Conservation (phyloP, 257 asterid genomes). For the Solanum piurae region DNA sequence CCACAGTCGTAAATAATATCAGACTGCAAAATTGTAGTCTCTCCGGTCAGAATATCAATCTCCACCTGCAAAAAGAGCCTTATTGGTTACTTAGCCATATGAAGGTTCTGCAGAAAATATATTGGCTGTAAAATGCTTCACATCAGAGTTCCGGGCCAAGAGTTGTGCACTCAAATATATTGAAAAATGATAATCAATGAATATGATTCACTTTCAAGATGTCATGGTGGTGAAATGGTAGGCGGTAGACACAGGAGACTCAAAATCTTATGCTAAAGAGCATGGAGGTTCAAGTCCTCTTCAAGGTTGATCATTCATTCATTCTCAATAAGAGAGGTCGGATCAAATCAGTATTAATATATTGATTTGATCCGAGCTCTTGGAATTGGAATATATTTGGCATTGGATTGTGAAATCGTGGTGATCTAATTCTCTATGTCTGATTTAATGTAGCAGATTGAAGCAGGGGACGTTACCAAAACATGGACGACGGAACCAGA, state of each 20-base stretch:
- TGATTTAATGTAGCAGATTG: not conserved
- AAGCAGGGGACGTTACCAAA: not conserved
- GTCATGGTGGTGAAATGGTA: not conserved
- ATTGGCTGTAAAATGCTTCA: not conserved
- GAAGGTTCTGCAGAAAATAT: not conserved
- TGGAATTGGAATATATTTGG: not conserved
- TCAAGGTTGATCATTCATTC: not conserved
- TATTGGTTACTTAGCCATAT: not conserved
- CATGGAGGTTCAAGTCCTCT: not conserved
- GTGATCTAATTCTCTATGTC: not conserved
- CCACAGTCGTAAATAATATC: slow-evolving; percentile 76
- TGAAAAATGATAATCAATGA: not conserved
- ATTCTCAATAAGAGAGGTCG: not conserved
- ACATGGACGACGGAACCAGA: not conserved
- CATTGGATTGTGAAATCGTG: not conserved
- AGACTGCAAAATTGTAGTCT: slow-evolving; percentile 35
- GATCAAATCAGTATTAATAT: not conserved
- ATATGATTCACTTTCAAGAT: not conserved
- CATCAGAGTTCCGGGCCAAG: not conserved
- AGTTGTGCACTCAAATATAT: not conserved
- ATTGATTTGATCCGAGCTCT: not conserved
- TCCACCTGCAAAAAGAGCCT: slow-evolving; percentile 38
- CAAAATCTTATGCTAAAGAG: not conserved
- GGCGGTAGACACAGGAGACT: not conserved
- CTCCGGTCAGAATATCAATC: slow-evolving; percentile 52